Evolutionary conservation across 805 yeast genomes (phyloP), one percentile per base, ranked within the genome.

Genomic region (Yarrowia sp.): DNA sequence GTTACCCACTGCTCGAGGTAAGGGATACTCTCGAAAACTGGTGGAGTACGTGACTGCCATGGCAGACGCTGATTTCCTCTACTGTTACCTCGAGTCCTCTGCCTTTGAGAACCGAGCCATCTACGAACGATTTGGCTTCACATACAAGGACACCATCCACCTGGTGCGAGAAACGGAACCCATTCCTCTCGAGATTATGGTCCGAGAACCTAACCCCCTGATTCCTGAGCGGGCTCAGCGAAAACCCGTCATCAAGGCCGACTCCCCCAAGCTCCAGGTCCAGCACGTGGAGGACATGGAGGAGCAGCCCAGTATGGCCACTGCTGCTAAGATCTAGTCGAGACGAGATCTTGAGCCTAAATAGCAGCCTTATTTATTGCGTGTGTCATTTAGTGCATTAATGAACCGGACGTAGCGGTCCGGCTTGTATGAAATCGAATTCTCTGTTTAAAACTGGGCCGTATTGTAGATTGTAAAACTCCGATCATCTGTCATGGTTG

Each of bases 1-100:
- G 28, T 75, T 82, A 48, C 86, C 86, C 8, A 72, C 79, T 44
- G 85, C 85, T 75, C 77, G 85, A 71, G 88, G 88, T 63, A 82
- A 82, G 70, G 87, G 87, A 22, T 77, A 83, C 68, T 86, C 86
- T 39, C 78, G 83, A 71, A 74, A 78, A 66, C 75, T 85, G 66
- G 75, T 84, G 60, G 81, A 83, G 67, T 79, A 77, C 71, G 83
- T 82, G 62, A 76, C 83, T 64, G 80, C 81, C 45, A 77, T 81
- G 74, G 79, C 67, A 53, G 73, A 74, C 60, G 65, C 72, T 14
- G 68, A 68, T 17, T 77, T 77, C 32, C 74, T 75, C 43, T 74
- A 77, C 13, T 72, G 80, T 65, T 85, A 85, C 72, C 78, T 85
- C 67, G 89, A 85, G 73, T 79, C 84, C 55, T 83, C 88, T 31